Evolutionary conservation across 371 early-diverging fungal species (phyloP).

Genomic region (Apophysomyces sp.): DNA sequence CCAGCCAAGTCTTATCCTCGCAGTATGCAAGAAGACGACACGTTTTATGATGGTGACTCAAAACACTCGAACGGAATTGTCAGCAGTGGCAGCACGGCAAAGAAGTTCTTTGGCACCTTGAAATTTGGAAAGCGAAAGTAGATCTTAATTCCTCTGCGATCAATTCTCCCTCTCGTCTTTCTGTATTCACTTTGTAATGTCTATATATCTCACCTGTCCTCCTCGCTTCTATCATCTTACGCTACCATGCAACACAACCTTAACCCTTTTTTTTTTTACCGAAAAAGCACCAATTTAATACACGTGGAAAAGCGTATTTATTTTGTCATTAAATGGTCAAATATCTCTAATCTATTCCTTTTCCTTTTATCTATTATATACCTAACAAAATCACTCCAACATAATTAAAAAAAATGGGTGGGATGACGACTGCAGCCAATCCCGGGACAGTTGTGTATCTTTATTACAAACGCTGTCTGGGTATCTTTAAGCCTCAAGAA

Average conservation of each 20-base stretch:
- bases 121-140: constrained; percentile 38
- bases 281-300: background rate
- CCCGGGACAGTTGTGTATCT: constrained; percentile 47
- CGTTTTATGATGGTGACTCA: constrained; percentile 36
- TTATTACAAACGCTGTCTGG: constrained; percentile 23
- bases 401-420: constrained; percentile 29
- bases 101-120: constrained; percentile 30
- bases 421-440: constrained; percentile 48
- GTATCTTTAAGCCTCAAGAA: constrained; percentile 25
- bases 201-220: background rate
- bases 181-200: constrained; percentile 2
- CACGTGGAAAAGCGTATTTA: background rate
- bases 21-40: constrained; percentile 20
- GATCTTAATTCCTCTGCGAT: background rate
- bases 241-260: too few relatives aligned
- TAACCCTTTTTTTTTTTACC: background rate
- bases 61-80: constrained; percentile 24
- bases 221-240: background rate
- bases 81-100: constrained; percentile 9
- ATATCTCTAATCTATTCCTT: background rate
- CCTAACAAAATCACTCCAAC: background rate
- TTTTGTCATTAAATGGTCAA: too few relatives aligned
- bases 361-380: background rate
- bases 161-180: background rate
- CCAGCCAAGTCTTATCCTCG: constrained; percentile 23